A percentile compares a stretch with the other conserved stretches of the same genome.
These are phyloP conservation scores for Funneliformis mosseae DNA, from an alignment of 192 early-diverging fungal species.

Conservation along the genomic window DNA sequence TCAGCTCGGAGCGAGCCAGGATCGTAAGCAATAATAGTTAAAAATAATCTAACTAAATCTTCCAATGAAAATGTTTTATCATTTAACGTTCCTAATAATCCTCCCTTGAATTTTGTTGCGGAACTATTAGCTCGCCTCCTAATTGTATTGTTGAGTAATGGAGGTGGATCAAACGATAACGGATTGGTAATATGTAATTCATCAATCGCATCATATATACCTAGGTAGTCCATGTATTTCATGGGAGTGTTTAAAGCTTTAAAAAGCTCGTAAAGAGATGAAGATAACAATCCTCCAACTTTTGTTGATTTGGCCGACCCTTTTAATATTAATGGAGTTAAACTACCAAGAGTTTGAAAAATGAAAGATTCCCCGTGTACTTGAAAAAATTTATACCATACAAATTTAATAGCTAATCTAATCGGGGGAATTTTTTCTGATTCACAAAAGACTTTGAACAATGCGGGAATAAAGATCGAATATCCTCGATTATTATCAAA, in stretches of 20 bases:
- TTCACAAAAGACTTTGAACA: slow-evolving; percentile 61
- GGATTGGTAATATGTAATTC: neutral
- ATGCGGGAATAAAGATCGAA: slow-evolving; percentile 48
- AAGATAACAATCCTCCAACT: slow-evolving; percentile 46
- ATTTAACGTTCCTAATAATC: slow-evolving; percentile 29
- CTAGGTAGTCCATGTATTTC: slow-evolving; percentile 35
- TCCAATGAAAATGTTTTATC: slow-evolving; percentile 47
- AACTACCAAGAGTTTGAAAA: slow-evolving; percentile 55
- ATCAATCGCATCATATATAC: slow-evolving; percentile 24
- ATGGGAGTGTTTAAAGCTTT: slow-evolving; percentile 46
- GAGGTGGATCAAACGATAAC: neutral
- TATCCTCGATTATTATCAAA: slow-evolving; percentile 59
- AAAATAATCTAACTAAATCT: slow-evolving; percentile 58
- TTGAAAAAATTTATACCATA: slow-evolving; percentile 54
- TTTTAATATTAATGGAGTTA: slow-evolving; percentile 52
- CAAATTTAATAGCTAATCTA: slow-evolving; percentile 49
- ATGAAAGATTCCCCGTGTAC: slow-evolving; percentile 62
- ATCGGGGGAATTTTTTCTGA: slow-evolving; percentile 39
- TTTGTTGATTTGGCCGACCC: slow-evolving; percentile 41
- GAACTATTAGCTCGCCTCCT: slow-evolving; percentile 26
- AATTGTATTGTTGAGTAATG: slow-evolving; percentile 30
- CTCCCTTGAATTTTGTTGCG: neutral
- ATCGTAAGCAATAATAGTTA: slow-evolving; percentile 62
- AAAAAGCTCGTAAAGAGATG: slow-evolving; percentile 48
- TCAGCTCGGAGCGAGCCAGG: slow-evolving; percentile 57